Base-by-base conservation (phyloP, 441 rosid genomes). In the Croton laevigatus region DNA sequence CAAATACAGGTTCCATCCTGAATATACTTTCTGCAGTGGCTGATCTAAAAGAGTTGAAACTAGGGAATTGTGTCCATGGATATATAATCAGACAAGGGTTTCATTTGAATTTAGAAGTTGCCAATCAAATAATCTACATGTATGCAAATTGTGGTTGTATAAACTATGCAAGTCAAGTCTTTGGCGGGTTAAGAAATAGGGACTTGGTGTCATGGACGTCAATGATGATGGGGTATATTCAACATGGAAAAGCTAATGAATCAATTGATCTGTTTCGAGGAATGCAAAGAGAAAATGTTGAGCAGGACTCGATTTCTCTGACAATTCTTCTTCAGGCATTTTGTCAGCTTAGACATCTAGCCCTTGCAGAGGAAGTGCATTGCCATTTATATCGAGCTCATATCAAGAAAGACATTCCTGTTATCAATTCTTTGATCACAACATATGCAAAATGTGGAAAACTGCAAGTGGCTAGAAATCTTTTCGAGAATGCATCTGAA, bases 121-220 rank as follows among this genome's bases (percentile, higher is more conserved):
- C 72, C 73, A 79, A 79, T 71, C 74, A 79, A 69, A 67, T 75
- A 23, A 66, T 79, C 36, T 36, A 40, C 51, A 65, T 72, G 68
- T 79, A 79, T 46, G 48, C 72, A 53, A 71, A 70, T 71, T 75
- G 62, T 11, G 59, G 76, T 69, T 45, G 20, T 49, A 45, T 72
- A 38, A 17, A 5, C 45, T n/a, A 45, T 64, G 76, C 76, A 64
- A 65, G 68, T 49, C 65, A 38, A 45, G 66, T 75, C 38, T 79
- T 75, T 22, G 16, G 55, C 61, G 17, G 44, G 45, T 71, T 79
- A 59, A 59, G 59, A 58, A 37, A 57, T 32, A 59, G 61, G 65
- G 82, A 79, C 71, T 60, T 75, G 71, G 52, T 72, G 7, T 79
- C 82, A 20, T 72, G 76, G 82, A 75, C 82, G 6, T 64, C 79